Evolutionary conservation across 169 alveolate genomes (phyloP).

Genomic region (Plasmodium gaboni): DNA sequence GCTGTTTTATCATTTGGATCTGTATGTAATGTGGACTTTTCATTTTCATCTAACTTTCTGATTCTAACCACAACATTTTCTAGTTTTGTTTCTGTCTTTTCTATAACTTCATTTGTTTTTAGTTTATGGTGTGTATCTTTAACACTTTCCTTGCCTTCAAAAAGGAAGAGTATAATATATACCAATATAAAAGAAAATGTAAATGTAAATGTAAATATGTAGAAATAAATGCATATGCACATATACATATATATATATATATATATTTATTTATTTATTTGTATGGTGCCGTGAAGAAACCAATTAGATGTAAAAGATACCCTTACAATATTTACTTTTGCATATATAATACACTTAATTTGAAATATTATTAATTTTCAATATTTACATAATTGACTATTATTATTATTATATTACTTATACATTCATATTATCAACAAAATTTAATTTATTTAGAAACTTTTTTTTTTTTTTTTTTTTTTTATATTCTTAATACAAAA

Average conservation of each 20-base stretch:
- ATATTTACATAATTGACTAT: too few relatives aligned
- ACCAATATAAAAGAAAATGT: background rate
- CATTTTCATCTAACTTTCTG: slow-evolving; percentile 39
- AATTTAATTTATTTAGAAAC: too few relatives aligned
- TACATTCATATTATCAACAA: too few relatives aligned
- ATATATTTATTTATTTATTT: too few relatives aligned
- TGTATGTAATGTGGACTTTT: slow-evolving; percentile 39
- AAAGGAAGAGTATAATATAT: background rate
- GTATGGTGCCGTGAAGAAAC: too few relatives aligned
- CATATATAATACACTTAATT: too few relatives aligned
- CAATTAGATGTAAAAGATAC: too few relatives aligned
- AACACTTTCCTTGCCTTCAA: slow-evolving; percentile 5
- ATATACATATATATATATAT: background rate
- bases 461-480: too few relatives aligned
- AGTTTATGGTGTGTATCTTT: background rate
- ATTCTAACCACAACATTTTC: slow-evolving; percentile 64
- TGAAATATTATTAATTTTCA: too few relatives aligned
- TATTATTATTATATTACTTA: too few relatives aligned
- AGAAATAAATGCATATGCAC: background rate
- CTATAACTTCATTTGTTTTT: background rate
- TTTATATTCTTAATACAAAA: too few relatives aligned
- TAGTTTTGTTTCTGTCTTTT: slow-evolving; percentile 3
- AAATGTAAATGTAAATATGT: background rate
- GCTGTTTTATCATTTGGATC: slow-evolving; percentile 56
- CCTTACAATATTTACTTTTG: too few relatives aligned